Base-by-base conservation (phyloP, 441 rosid species). In the Bruguiera hainesii region DNA sequence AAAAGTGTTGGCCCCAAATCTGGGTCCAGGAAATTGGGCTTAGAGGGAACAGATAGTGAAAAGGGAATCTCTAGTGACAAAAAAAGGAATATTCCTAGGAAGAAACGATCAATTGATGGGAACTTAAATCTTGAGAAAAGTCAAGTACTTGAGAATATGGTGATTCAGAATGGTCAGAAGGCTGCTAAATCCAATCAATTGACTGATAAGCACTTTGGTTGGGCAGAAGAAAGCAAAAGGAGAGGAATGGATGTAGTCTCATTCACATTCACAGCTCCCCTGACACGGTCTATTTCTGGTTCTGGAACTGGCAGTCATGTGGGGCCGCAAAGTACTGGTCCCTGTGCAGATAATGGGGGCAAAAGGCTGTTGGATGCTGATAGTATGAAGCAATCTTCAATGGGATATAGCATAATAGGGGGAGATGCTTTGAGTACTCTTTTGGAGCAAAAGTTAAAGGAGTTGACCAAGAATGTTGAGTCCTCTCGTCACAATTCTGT, bases 191-290 rank as follows among this genome's bases (percentile, higher is more conserved):
- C 83, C 18, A 75, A 48, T 71, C 64, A 76, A n/a, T 78, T 58
- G 39, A 63, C 37, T 7, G 85, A 83, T 33, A 83, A 77, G 64
- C 79, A 78, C 56, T 74, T 73, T 66, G 75, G 73, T 63, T 83
- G 84, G 87, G 81, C 76, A 37, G 91, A 84, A 75, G 97, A 90
- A 71, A 80, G 84, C 80, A 87, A 81, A 67, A 86, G 71, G 83
- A 87, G 85, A 71, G 97, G 96, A 57, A 80, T 75, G 80, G 99
- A 92, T 82, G 96, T 95, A 70, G 86, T 95, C 56, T 95, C 99
- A 21, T 95, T 95, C 68, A 95, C 99, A 39, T 95, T 95, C 79
- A 90, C 97, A 0, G 86, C 98, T 30, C 97, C 98, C 5, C 73
- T 95, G 60, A 73, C 87, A 46, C 83, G 91, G 35, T 78, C 89